These are phyloP conservation scores for Chiua virens DNA, from an alignment of 768 basidiomycete species.

Conservation along the genomic window DNA sequence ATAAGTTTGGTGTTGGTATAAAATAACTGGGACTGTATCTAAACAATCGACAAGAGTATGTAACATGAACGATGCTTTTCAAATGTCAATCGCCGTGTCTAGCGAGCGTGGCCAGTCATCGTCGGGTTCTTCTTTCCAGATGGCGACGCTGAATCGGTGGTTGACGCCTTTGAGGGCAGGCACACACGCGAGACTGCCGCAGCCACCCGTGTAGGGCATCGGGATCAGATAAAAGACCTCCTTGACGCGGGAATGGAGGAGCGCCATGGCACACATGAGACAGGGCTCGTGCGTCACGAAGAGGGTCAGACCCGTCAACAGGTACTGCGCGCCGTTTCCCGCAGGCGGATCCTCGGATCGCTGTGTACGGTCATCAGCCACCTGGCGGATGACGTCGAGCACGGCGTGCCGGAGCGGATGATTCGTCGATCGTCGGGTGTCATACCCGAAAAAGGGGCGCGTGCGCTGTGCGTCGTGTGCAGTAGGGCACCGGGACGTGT, in stretches of 20 bases:
- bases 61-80: conserved; percentile 4
- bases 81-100: conserved; percentile 30
- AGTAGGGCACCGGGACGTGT: conserved; percentile 60
- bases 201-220: conserved; percentile 82
- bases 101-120: conserved; percentile 14
- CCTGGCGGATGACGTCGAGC: conserved; percentile 68
- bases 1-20: too few relatives aligned
- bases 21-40: neutral
- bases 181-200: conserved; percentile 73
- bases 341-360: neutral
- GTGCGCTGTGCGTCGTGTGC: conserved; percentile 28
- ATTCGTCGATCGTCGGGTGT: conserved; percentile 62
- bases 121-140: conserved; percentile 48
- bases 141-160: conserved; percentile 76
- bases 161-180: conserved; percentile 86
- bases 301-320: conserved; percentile 78
- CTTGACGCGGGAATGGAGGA: conserved; percentile 92
- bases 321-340: conserved; percentile 77
- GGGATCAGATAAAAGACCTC: conserved; percentile 75
- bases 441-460: conserved; percentile 54
- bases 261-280: conserved; percentile 96
- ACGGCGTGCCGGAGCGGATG: conserved; percentile 89
- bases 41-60: neutral
- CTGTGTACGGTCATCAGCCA: conserved; percentile 56
- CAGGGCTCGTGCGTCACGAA: conserved; percentile 98